Evolutionary conservation across 1,284 basidiomycete genomes (phyloP), one percentile per base, ranked within the genome.

Genomic region (Heterobasidion parviporum): DNA sequence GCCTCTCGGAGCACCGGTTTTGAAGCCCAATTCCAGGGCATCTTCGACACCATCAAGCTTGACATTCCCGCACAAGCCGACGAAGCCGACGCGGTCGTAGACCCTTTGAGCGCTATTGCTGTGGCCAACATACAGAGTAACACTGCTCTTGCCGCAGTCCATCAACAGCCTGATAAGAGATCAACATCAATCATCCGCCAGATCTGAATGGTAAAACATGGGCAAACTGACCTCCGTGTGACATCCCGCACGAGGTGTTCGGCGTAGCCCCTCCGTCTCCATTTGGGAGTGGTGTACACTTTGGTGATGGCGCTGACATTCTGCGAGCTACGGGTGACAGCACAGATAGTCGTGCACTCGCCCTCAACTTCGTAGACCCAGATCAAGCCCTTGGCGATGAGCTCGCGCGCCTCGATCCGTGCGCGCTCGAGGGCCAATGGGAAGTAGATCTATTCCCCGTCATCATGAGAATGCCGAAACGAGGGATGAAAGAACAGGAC

Each of bases 71-170:
- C 71, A 71, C 48, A 77, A 61, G 47, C 75, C 75, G 33, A 66
- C 68, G 61, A 75, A 80, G 12, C 78, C 78, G 43, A 79, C 71
- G 32, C 74, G 74, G 56, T 76, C 71, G 58, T 80, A 80, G 48
- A 79, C 74, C 60, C 71, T 70, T 56, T 72, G 70, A 20, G 76
- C 78, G 56, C 66, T 72, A 62, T 79, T 80, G 52, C 70, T 68
- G 62, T 74, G 70, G 2, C 74, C 75, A 46, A 79, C 78, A 60
- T 78, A 79, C 44, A 80, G 68, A 10, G 77, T 75, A 16, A 79
- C 77, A 52, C 59, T 66, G 45, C 72, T 65, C 60, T 74, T 76
- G 16, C 68, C 65, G 56, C 66, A 68, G 52, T 68, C 66, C 61
- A 68, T 65, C 55, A 73, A 62, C 53, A 71, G 61, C 50, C 70